Base-by-base conservation (phyloP, 2,329 filamentous ascomycete species). In the Alternaria sp. region DNA sequence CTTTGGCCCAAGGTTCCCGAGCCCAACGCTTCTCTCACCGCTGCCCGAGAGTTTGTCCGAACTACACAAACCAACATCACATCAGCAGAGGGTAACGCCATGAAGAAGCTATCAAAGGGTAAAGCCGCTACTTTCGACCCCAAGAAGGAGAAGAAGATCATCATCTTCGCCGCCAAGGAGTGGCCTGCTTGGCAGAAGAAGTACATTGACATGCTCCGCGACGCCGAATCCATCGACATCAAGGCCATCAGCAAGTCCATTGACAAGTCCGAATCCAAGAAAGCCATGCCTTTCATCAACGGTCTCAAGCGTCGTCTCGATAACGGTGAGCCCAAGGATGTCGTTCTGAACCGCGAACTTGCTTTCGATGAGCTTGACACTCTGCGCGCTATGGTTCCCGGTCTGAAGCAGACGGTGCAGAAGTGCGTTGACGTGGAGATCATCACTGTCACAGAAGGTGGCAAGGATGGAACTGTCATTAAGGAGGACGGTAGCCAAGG, bases 211-310 rank as follows among this genome's bases (percentile, higher is more conserved):
- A 61, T 78, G 43, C 62, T 77, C 51, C 70, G 66, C 44, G 62
- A 64, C 41, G 66, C 70, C 49, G 66, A 68, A n/a, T 68, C 73
- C 65, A 89, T 91, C 66, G 89, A 96, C 74, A 92, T 96, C 77
- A 96, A 96, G 83, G 88, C 87, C 57, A 83, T 97, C 47, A 91
- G 89, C 72, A 89, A 88, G 67, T 87, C 89, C 74, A 89, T 97
- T 59, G 88, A 88, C 69, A 96, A 96, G 84, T 85, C 93, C 74
- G 92, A 96, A 81, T 93, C 93, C 86, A 99, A 98, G 88, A 95
- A 96, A 82, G 94, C 93, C 3, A 98, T 98, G 94, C 95, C 95
- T 0, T 98, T 97, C 75, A 89, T 97, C 51, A 94, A 98, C 81
- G 81, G 79, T 7, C 83, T 98, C 61, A 97, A 97, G 89, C 91